Conservation (phyloP, 2,329 filamentous ascomycete species). For the Xylariaceae sp. region DNA sequence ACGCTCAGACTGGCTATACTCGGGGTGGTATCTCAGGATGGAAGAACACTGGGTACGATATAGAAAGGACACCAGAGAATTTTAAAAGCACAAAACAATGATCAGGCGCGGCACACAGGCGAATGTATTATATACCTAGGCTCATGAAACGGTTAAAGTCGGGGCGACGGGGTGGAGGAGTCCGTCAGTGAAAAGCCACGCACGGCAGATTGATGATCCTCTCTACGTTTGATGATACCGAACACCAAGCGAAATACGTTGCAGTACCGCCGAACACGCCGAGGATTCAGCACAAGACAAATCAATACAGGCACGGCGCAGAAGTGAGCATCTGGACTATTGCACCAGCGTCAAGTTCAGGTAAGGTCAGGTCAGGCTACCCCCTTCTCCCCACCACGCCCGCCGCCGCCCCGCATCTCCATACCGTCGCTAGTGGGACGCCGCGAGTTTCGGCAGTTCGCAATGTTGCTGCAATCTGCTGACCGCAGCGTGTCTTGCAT, state of each 20-base stretch:
- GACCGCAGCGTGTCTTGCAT: background rate
- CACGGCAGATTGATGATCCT: slow-evolving; percentile 17
- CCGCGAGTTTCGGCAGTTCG: slow-evolving; percentile 17
- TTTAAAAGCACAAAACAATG: background rate
- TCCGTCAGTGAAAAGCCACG: slow-evolving; percentile 13
- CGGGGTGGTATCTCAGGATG: too few relatives aligned
- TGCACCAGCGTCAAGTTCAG: too few relatives aligned
- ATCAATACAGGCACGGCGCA: too few relatives aligned
- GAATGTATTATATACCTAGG: slow-evolving; percentile 3
- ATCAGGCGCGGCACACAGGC: background rate
- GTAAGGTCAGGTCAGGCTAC: background rate
- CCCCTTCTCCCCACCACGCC: too few relatives aligned
- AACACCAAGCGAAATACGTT: too few relatives aligned
- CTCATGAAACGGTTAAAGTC: slow-evolving; percentile 13
- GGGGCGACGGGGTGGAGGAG: slow-evolving; percentile 22
- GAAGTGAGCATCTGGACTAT: too few relatives aligned
- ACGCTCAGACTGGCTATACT: too few relatives aligned
- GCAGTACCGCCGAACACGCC: too few relatives aligned
- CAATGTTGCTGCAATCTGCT: slow-evolving; percentile 4
- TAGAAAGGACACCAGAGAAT: background rate
- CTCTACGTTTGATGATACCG: too few relatives aligned
- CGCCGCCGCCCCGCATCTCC: slow-evolving; percentile 14
- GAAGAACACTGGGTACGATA: too few relatives aligned
- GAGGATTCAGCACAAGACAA: too few relatives aligned
- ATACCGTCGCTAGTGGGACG: slow-evolving; percentile 8